A percentile compares a stretch with the other conserved stretches of the same genome.
These are phyloP conservation scores for Alternaria triticimaculans DNA, from an alignment of 2,329 filamentous ascomycete genomes.

Conservation along the genomic window DNA sequence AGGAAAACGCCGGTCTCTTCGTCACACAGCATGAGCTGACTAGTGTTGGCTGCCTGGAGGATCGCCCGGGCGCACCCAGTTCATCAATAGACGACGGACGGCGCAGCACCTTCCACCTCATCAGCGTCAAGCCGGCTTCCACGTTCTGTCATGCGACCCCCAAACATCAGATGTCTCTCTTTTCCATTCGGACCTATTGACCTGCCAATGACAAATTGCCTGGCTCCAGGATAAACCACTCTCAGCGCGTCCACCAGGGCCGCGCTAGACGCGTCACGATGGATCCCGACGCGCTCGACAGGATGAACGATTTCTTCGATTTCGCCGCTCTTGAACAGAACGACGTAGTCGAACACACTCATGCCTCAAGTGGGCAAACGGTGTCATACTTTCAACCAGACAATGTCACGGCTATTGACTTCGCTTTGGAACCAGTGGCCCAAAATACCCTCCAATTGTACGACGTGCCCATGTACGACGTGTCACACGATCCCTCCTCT, in stretches of 20 bases:
- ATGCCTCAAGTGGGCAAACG: not conserved
- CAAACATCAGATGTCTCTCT: constrained; percentile 3
- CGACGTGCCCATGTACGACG: constrained; percentile 8
- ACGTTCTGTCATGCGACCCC: constrained; percentile 24
- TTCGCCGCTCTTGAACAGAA: constrained; percentile 40
- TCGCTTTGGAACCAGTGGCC: constrained; percentile 20
- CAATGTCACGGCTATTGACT: constrained; percentile 34
- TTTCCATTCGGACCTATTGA: not conserved
- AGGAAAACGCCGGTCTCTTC: not conserved
- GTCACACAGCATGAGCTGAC: not conserved
- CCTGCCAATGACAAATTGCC: constrained; percentile 10
- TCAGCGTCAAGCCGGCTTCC: constrained; percentile 18
- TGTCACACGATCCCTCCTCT: not conserved
- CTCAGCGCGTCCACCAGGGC: constrained; percentile 1
- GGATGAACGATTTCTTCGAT: constrained; percentile 46
- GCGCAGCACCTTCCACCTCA: constrained; percentile 20
- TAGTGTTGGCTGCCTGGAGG: constrained; percentile 27
- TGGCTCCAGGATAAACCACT: constrained; percentile 23
- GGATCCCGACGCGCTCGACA: constrained; percentile 22
- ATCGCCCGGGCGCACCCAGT: constrained; percentile 25
- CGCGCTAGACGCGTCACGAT: constrained; percentile 15
- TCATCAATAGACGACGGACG: constrained; percentile 24
- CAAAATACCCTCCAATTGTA: not conserved
- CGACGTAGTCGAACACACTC: constrained; percentile 4
- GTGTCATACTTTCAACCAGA: not conserved